These are phyloP conservation scores for Pythium sp. DNA, from an alignment of 352 stramenopile genomes.

Conservation along the genomic window DNA sequence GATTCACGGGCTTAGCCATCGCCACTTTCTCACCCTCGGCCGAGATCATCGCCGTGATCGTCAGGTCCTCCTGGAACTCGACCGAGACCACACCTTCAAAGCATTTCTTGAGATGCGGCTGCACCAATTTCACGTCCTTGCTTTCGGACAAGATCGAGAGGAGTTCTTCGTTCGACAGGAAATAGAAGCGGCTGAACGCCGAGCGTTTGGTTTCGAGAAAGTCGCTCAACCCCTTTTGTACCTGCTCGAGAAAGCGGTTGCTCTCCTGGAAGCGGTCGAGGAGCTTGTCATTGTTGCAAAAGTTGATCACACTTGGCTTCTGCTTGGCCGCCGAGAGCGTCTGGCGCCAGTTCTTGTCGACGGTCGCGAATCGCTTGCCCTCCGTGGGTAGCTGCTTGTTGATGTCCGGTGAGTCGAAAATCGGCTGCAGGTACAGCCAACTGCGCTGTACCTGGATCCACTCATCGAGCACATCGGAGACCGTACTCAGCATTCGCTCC, in stretches of 20 bases:
- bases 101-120: conserved; percentile 95
- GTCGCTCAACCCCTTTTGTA: conserved; percentile 94
- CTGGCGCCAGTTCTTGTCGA: conserved; percentile 95
- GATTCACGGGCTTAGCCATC: conserved; percentile 85
- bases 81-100: conserved; percentile 94
- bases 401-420: conserved; percentile 95
- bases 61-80: conserved; percentile 89
- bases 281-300: conserved; percentile 92
- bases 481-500: conserved; percentile 84
- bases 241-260: conserved; percentile 94
- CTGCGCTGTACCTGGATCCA: conserved; percentile 94
- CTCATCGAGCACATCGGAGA: conserved; percentile 93
- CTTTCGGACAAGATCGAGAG: conserved; percentile 94
- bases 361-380: conserved; percentile 92
- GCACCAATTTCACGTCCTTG: conserved; percentile 94
- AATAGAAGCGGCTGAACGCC: conserved; percentile 94
- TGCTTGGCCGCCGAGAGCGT: conserved; percentile 85
- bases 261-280: conserved; percentile 91
- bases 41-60: conserved; percentile 91
- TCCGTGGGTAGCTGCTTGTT: conserved; percentile 95
- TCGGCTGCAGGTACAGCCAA: conserved; percentile 96
- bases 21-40: conserved; percentile 89
- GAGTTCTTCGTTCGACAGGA: conserved; percentile 94
- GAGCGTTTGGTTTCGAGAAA: conserved; percentile 95
- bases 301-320: conserved; percentile 85